These are phyloP conservation scores for Calonectria honghensis DNA, from an alignment of 2,329 filamentous ascomycete genomes.

Conservation along the genomic window DNA sequence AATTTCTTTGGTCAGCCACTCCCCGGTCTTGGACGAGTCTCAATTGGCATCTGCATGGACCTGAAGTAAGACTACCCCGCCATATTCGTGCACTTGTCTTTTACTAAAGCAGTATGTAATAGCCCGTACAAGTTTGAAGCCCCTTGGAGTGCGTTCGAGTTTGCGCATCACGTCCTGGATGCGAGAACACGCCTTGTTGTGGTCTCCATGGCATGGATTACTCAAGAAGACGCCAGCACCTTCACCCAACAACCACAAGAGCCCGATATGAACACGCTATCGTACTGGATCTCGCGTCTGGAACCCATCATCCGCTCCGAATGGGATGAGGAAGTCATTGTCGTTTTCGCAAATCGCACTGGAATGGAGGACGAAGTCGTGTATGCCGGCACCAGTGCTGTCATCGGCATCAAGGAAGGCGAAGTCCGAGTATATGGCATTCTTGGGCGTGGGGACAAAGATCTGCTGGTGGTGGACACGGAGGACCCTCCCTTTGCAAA, in stretches of 20 bases:
- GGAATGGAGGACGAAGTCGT: slow-evolving; percentile 79
- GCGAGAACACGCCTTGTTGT: slow-evolving; percentile 77
- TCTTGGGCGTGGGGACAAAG: slow-evolving; percentile 80
- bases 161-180: slow-evolving; percentile 75
- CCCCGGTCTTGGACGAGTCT: slow-evolving; percentile 69
- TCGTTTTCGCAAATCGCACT: slow-evolving; percentile 82
- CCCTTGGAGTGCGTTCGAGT: slow-evolving; percentile 64
- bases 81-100: not conserved
- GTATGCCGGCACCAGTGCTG: slow-evolving; percentile 85
- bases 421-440: slow-evolving; percentile 82
- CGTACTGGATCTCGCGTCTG: slow-evolving; percentile 84
- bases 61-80: slow-evolving; percentile 68
- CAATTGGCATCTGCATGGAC: slow-evolving; percentile 79
- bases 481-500: slow-evolving; percentile 65
- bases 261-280: slow-evolving; percentile 83
- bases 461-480: slow-evolving; percentile 81
- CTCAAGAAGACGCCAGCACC: slow-evolving; percentile 68
- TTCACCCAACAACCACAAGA: slow-evolving; percentile 71
- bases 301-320: slow-evolving; percentile 77
- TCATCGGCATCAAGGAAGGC: slow-evolving; percentile 79
- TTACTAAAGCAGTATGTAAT: slow-evolving; percentile 30
- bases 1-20: slow-evolving; percentile 70
- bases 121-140: slow-evolving; percentile 64
- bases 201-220: slow-evolving; percentile 87
- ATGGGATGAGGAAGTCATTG: slow-evolving; percentile 75